Evolutionary conservation across 2,329 filamentous ascomycete species (phyloP), one percentile per base, ranked within the genome.

Genomic region (Clonostachys solani): DNA sequence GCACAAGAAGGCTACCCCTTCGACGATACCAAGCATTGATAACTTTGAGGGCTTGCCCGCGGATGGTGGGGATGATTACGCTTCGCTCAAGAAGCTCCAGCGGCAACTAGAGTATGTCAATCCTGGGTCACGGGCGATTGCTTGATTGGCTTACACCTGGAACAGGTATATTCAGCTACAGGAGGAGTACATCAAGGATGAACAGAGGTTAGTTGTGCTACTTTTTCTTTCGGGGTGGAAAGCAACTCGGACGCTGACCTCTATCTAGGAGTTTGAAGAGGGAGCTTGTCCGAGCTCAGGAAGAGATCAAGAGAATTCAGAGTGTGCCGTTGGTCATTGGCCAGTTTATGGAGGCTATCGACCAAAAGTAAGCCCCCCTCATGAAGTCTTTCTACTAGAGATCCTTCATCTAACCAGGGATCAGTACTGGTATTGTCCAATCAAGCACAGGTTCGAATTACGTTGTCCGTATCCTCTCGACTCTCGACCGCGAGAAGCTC

Each of bases 141-240:
- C 23, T 29, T 29, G 23, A 29, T 29, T 29, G 8, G 45, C 50
- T 54, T 50, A 47, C 45, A 40, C 7, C 16, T 63, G 69, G 53
- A 53, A 54, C 58, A 90, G 86, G 68, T 89, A 95, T 69, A 96
- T 97, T 66, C 90, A 96, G 71, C 80, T 99, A 59, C 94, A 99
- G 74, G 94, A 99, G 72, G 94, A 99, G 68, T 99, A 99, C 72
- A 99, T 99, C 83, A 99, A 99, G 76, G 94, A 99, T 83, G 94
- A 99, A 78, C 94, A 99, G 75, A 86, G 89, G 87, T 88, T 71
- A 50, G 37, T 46, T 36, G 9, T 29, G 6, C 16, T 12, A 41
- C 8, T 10, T 17, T 5, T 2, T n/a, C 17, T 35, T 15, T 6
- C 15, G 1, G 7, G 5, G 10, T 9, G 13, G 9, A 12, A 17